Base-by-base conservation (phyloP, 2,329 filamentous ascomycete genomes). In the Apiospora kogelbergensis region DNA sequence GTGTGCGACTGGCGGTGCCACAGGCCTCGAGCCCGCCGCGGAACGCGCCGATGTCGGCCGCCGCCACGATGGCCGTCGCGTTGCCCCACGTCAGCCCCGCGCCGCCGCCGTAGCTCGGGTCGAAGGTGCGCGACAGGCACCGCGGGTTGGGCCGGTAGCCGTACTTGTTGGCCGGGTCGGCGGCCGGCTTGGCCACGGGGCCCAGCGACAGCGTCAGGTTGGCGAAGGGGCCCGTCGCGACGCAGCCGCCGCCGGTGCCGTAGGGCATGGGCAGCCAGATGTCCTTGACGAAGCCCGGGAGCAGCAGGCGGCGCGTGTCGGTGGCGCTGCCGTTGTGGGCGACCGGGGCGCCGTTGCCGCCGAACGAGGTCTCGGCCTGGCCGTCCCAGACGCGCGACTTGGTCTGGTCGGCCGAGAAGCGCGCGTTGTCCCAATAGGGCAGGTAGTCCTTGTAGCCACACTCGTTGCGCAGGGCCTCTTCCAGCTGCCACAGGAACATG, bases 401-500 rank as follows among this genome's bases (percentile, higher is more conserved):
- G 2, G 68, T 44, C 46, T 73, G 72, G 65, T 73, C 69, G 2
- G 68, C 69, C 0, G 70, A 73, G 68, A 73, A 73, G 9, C 72
- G 72, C 5, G 72, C 33, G 26, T 66, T 66, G 33, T 73, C 71
- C 72, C 70, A 73, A 63, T 73, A 74, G 17, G 72, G 72, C 3
- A 73, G 69, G 24, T 70, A 37, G 13, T 70, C 73, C n/a, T 69
- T 66, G 60, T 73, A 74, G 3, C 72, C 73, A 48, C 72, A 73
- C 66, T 74, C 73, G 41, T 73, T 67, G 37, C 73, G 72, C 15
- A 74, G 65, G 1, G 72, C 72, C 3, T 68, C 68, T 60, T 74
- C 72, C 46, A 73, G 69, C 46, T 70, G 69, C 73, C 71, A 73
- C n/a, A 74, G 65, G 66, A 73, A 73, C 6, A 73, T 63, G 10